These are phyloP conservation scores for Bacidia rubella DNA, from an alignment of 495 filamentous ascomycete genomes.

Conservation along the genomic window DNA sequence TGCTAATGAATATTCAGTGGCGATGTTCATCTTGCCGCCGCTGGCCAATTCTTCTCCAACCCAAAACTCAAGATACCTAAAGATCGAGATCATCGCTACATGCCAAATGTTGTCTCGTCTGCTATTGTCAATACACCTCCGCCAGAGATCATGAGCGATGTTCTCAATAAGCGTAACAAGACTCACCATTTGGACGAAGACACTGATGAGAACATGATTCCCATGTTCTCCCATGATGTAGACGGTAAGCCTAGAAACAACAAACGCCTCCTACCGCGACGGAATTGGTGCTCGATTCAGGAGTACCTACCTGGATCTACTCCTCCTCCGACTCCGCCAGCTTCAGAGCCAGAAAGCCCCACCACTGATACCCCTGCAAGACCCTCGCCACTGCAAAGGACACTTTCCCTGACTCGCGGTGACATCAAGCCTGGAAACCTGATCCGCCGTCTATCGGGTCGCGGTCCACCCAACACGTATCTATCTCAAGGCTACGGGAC, in stretches of 20 bases:
- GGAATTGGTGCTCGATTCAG: conserved; percentile 86
- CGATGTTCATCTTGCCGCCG: conserved; percentile 84
- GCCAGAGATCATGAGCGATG: conserved; percentile 75
- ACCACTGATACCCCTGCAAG: conserved; percentile 28
- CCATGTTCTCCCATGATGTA: conserved; percentile 77
- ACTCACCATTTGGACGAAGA: conserved; percentile 69
- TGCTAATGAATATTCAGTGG: conserved; percentile 36
- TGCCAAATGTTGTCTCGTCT: conserved; percentile 79
- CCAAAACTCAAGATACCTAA: conserved; percentile 62
- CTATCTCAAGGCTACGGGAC: conserved; percentile 31
- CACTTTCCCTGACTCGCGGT: conserved; percentile 47
- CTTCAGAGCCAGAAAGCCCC: conserved; percentile 20
- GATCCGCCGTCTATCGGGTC: conserved; percentile 40
- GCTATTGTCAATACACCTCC: conserved; percentile 87
- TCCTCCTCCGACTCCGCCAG: conserved; percentile 51
- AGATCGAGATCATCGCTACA: conserved; percentile 85
- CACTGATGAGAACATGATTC: conserved; percentile 86
- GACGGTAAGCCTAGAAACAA: conserved; percentile 84
- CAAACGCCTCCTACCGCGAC: conserved; percentile 73
- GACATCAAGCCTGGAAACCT: conserved; percentile 37
- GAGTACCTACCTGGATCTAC: conserved; percentile 60
- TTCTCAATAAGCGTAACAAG: conserved; percentile 87
- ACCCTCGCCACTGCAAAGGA: conserved; percentile 36
- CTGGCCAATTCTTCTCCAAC: conserved; percentile 91
- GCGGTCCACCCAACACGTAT: conserved; percentile 19